Base-by-base conservation (phyloP, 495 filamentous ascomycete genomes). In the Podospora pseudopauciseta region DNA sequence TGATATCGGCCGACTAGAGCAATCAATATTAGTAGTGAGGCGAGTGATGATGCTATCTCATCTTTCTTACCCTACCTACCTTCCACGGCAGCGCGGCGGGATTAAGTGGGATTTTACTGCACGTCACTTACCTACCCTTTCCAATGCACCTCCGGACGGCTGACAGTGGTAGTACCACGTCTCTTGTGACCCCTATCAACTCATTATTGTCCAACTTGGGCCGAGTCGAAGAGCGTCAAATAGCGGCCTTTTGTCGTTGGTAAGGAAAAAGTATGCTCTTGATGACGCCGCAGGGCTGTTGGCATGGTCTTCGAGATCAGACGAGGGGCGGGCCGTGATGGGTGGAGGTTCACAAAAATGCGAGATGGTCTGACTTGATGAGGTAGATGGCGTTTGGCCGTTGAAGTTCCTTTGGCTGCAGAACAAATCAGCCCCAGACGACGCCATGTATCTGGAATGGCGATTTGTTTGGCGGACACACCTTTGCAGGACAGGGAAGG, bases 111-210 rank as follows among this genome's bases (percentile, higher is more conserved):
- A 49, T 49, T 11, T 11, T 49, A 11, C 39, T 64, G 34, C 62
- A 53, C 64, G 30, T 64, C 53, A 59, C 67, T 49, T 16, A 13
- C 61, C 23, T 23, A 23, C 23, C 23, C 54, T 34, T 27, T 49
- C 23, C 60, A 60, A 59, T 66, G 49, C 54, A 34, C 59, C 30
- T 20, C 28, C 26, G 7, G 39, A 59, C 20, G 27, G 61, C 32
- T 32, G 32, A 27, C 61, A 63, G 61, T 28, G 60, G 68, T 66
- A 39, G 34, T 60, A 70, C 68, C 19, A 67, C 59, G 20, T 64
- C 60, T n/a, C n/a, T 64, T 63, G 64, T 66, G 63, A 15, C 63
- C 49, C 68, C 66, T 54, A 70, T 70, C 68, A 70, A 66, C 58
- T 70, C 39, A 61, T 64, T 65, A n/a, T 15, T 63, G 68, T 70